phyloP scores from a whole-genome alignment of 1,284 basidiomycete genomes.

The Sphaerobolus stellatus region DNA sequence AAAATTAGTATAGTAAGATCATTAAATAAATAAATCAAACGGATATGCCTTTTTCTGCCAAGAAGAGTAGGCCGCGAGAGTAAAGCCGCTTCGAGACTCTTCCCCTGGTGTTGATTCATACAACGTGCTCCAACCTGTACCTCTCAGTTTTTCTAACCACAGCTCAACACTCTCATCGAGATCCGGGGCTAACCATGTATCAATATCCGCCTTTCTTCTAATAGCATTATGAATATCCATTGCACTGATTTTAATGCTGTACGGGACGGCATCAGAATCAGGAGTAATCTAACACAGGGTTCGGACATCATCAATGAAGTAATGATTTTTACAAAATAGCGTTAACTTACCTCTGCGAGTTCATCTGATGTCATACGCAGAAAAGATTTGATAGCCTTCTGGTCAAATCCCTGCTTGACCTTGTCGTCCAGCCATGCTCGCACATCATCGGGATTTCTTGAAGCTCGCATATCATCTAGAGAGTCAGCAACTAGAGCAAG shows the following conservation, averaged over 20 bases:
- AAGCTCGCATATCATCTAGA: no score
- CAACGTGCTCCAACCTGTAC: background rate
- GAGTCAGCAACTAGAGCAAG: no score
- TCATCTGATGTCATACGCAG: no score
- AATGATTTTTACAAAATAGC: no score
- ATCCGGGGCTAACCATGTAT: background rate
- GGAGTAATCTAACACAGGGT: background rate
- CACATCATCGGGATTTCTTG: no score
- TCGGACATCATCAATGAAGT: no score
- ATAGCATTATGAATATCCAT: constrained; percentile 1
- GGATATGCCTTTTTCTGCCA: constrained; percentile 4
- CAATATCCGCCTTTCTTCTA: background rate
- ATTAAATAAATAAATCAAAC: no score
- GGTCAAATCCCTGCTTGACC: no score
- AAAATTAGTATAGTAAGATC: no score
- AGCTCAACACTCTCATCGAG: background rate
- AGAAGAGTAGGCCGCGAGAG: background rate
- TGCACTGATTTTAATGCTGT: background rate
- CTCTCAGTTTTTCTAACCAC: background rate
- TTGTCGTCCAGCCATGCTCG: no score
- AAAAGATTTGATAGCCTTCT: no score
- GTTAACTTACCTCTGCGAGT: no score
- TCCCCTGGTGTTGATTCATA: background rate
- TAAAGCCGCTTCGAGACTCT: background rate
- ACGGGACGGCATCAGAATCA: background rate